Base-by-base conservation (phyloP, 2,329 filamentous ascomycete genomes). In the Allantophomopsis lycopodina region DNA sequence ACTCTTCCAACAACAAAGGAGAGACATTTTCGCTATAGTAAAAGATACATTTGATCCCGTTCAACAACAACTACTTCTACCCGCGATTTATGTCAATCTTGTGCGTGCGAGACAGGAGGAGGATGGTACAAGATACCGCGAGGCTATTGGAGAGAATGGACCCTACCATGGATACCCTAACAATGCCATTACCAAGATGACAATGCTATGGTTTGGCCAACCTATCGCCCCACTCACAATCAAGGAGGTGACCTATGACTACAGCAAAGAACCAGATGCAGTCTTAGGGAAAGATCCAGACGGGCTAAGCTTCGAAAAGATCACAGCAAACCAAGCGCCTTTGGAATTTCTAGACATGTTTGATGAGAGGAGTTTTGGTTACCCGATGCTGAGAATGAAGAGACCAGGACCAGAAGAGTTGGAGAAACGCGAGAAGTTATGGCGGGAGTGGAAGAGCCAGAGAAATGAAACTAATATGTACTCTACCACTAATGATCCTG, bases 201-300 rank as follows among this genome's bases (percentile, higher is more conserved):
- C 51, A 7, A 55, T 56, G 54, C 23, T 51, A 11, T 39, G 52
- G 36, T 56, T 54, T 37, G 54, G 53, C 11, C 41, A 55, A 8
- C 53, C 54, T 7, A 46, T 56, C 17, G 48, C 45, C 18, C 45
- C 50, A 5, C 23, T 54, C 14, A 53, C 50, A 10, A 21, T 10
- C 13, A 36, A 38, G 11, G 41, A 50, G 18, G 16, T 34, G 7
- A 14, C 14, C 13, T 6, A 15, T 14, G 32, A 14, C 10, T 34
- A 15, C 16, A 14, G 11, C 32, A 15, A 17, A 8, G 32, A 34
- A 3, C 16, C 16, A 17, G 16, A 17, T 15, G 14, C 32, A 14
- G 23, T 28, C 3, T 5, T 28, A 12, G 28, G 42, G 7, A 36
- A 50, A 15, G 48, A 51, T 16, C 23, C 37, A 16, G 38, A 44